Conservation (phyloP, 306 rosid genomes). For the Cicer pinnatifidum region DNA sequence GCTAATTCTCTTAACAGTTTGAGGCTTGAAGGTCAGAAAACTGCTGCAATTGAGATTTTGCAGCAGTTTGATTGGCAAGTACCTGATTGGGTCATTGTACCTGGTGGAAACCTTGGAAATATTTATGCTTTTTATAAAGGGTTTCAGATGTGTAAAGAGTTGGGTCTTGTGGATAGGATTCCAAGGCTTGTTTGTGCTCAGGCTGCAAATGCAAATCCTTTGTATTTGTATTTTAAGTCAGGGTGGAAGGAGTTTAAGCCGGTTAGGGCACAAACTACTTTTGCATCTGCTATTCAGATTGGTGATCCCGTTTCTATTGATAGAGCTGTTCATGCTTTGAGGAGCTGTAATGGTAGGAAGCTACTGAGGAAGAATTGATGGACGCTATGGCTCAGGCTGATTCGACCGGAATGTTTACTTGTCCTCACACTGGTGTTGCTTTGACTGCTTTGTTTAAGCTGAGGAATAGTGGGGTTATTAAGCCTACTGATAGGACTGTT, state of each 20-base stretch:
- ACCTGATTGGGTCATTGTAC: conserved; percentile 88
- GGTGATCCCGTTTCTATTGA: conserved; percentile 92
- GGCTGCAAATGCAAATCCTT: conserved; percentile 83
- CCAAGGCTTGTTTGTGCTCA: conserved; percentile 93
- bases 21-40: conserved; percentile 83
- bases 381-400: conserved; percentile 86
- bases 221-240: conserved; percentile 66
- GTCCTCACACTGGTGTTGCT: conserved; percentile 96
- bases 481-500: conserved; percentile 71
- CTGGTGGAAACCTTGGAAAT: conserved; percentile 81
- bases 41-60: conserved; percentile 83
- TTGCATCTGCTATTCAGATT: conserved; percentile 84
- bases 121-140: conserved; percentile 91
- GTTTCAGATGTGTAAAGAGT: conserved; percentile 74
- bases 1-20: conserved; percentile 74
- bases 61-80: conserved; percentile 91
- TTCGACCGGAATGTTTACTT: conserved; percentile 85
- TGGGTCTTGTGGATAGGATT: conserved; percentile 79
- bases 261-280: conserved; percentile 62
- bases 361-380: conserved; percentile 88
- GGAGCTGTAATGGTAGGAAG: conserved; percentile 82
- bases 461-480: conserved; percentile 71
- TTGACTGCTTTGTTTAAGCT: conserved; percentile 75
- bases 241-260: conserved; percentile 81
- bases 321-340: conserved; percentile 75